Base-by-base conservation (phyloP, 768 basidiomycete species). In the Lanmaoa rubissima region DNA sequence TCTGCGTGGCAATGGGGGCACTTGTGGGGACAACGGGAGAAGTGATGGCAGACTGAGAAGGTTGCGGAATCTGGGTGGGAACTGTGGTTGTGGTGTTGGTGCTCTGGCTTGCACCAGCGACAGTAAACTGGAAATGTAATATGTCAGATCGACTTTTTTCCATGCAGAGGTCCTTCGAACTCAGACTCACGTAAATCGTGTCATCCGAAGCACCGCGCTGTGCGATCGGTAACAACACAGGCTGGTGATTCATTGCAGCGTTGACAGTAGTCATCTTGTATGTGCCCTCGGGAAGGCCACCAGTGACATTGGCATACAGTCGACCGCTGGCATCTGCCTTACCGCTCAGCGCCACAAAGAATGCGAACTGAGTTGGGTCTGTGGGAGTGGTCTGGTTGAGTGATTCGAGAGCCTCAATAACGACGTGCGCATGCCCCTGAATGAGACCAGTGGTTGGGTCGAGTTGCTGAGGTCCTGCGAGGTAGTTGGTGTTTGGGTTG, bases 341-440 rank as follows among this genome's bases (percentile, higher is more conserved):
- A 11, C 56, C 63, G 65, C 82, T 84, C 62, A 87, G 57, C 39
- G 76, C 78, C 66, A 75, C 78, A 78, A 87, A 88, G 71, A 82
- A 87, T 12, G 78, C 78, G 54, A 87, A 87, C 32, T 73, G 67
- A 28, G 63, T 74, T 16, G 82, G 78, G 68, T 86, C 69, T 14
- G 75, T 76, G 1, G 81, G 76, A 1, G 68, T 73, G 13, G 84
- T 82, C 60, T 81, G 75, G 38, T 71, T 71, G 52, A 87, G 69
- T 13, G 78, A 74, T 16, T 65, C 57, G 54, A 90, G 72, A 50
- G 68, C 54, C 69, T 88, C 79, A 52, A 88, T 74, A 42, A 85
- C 84, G 62, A 87, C 69, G 63, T 90, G 87, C 17, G 76, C 74
- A 72, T 87, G 84, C 12, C 87, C 88, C 54, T 79, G 65, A 62